A percentile compares a stretch with the other conserved stretches of the same genome.
Evolutionary conservation across 192 early-diverging fungal genomes (phyloP).

Genomic region (Obelidium mucronatum): DNA sequence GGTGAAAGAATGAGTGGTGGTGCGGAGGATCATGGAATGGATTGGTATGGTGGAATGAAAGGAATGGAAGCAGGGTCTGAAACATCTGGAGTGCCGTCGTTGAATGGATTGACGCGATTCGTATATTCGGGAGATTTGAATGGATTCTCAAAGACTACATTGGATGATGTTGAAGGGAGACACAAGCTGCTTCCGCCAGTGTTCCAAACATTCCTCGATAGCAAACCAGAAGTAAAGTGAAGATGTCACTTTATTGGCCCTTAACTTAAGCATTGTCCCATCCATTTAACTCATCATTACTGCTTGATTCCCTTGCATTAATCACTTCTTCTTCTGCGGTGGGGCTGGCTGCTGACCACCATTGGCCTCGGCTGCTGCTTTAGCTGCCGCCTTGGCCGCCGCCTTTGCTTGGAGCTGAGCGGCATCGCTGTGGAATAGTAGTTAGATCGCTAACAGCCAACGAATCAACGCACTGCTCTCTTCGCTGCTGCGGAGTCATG

Average conservation of each 20-base stretch:
- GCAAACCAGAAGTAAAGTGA: too few species aligned
- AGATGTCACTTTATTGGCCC: too few species aligned
- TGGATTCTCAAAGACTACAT: not conserved
- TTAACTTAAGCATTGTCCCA: too few species aligned
- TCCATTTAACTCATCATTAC: too few species aligned
- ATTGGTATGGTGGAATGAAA: too few species aligned
- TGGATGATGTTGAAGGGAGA: not conserved
- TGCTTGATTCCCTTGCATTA: too few species aligned
- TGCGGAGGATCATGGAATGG: too few species aligned
- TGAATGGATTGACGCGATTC: not conserved
- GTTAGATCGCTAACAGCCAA: not conserved
- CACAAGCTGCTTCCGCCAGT: not conserved
- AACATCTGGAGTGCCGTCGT: not conserved
- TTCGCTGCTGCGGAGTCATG: conserved; percentile 30
- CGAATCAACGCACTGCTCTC: conserved; percentile 8
- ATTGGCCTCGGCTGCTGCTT: conserved; percentile 15
- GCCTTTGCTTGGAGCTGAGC: conserved; percentile 26
- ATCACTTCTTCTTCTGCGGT: conserved; percentile 7
- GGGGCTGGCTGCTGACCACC: not conserved
- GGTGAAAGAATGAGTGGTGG: conserved; percentile 1
- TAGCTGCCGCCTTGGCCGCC: conserved; percentile 25
- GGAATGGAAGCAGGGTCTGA: not conserved
- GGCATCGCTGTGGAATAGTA: conserved; percentile 21
- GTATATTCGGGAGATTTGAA: not conserved
- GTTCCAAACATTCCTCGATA: too few species aligned